Evolutionary conservation across 148 eudicot species (phyloP).

Genomic region (Chenopodium album): DNA sequence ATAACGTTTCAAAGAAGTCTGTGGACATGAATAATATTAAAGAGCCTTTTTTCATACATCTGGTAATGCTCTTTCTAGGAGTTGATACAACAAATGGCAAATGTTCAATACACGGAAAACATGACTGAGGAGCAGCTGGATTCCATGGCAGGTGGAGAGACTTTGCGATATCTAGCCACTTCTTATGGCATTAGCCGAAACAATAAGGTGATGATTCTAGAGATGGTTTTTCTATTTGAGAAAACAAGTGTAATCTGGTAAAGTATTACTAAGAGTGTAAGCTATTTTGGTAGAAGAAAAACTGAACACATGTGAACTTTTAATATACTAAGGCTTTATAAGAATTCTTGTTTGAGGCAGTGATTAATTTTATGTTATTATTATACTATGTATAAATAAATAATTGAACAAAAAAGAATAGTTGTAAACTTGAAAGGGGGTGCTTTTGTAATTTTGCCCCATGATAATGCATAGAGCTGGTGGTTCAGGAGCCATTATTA

Average conservation of each 20-base stretch:
- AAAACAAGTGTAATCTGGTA: background rate
- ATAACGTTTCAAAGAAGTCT: background rate
- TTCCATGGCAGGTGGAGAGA: slow-evolving; percentile 98
- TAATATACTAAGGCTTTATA: background rate
- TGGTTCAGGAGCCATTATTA: too few relatives aligned
- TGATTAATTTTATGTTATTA: background rate
- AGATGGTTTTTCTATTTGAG: background rate
- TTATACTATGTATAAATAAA: too few relatives aligned
- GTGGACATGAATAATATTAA: background rate
- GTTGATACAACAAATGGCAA: slow-evolving; percentile 98
- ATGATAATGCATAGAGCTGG: too few relatives aligned
- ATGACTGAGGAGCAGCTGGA: slow-evolving; percentile 98
- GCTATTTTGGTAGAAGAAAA: background rate
- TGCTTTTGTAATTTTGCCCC: too few relatives aligned
- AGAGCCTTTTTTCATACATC: background rate
- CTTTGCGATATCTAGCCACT: slow-evolving; percentile 88
- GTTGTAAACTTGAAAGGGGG: too few relatives aligned
- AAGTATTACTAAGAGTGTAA: background rate
- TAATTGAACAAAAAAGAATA: too few relatives aligned
- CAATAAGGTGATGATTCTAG: slow-evolving; percentile 53
- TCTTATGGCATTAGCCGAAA: slow-evolving; percentile 87
- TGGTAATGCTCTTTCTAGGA: slow-evolving; percentile 46
- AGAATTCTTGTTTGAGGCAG: background rate
- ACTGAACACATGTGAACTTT: background rate
- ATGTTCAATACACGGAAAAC: slow-evolving; percentile 94